These are phyloP conservation scores for Cryomyces minteri DNA, from an alignment of 495 filamentous ascomycete species.

Conservation along the genomic window DNA sequence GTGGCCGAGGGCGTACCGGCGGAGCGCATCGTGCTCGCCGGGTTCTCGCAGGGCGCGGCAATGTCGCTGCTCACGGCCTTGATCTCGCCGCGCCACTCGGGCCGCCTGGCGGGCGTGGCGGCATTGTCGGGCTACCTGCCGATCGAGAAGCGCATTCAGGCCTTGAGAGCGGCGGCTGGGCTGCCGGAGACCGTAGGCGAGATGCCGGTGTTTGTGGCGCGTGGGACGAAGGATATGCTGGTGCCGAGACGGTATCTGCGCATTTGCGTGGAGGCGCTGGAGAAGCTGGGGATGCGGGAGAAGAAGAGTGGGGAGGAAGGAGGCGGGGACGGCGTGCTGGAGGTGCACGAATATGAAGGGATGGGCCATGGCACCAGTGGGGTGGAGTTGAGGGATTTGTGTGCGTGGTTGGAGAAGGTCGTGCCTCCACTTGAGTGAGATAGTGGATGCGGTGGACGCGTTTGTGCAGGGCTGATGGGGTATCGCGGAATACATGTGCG, in stretches of 20 bases:
- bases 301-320: too few species aligned
- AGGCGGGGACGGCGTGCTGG: conserved; percentile 2
- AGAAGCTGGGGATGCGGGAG: conserved; percentile 10
- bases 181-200: conserved; percentile 12
- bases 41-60: conserved; percentile 26
- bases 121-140: conserved; percentile 25
- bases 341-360: conserved; percentile 18
- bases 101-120: conserved; percentile 20
- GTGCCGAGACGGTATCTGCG: conserved; percentile 15
- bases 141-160: conserved; percentile 8
- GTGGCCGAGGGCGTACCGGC: conserved; percentile 17
- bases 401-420: conserved; percentile 13
- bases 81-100: conserved; percentile 14
- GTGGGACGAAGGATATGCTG: conserved; percentile 16
- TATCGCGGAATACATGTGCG: too few species aligned
- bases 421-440: conserved; percentile 10
- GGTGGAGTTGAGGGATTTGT: conserved; percentile 14
- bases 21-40: conserved; percentile 22
- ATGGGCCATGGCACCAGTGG: conserved; percentile 13
- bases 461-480: too few species aligned
- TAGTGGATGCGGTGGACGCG: too few species aligned
- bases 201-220: conserved; percentile 14
- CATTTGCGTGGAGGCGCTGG: conserved; percentile 11
- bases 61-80: conserved; percentile 20
- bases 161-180: conserved; percentile 10